Evolutionary conservation across 2,329 filamentous ascomycete species (phyloP).

Genomic region (Paecilomyces niveus): DNA sequence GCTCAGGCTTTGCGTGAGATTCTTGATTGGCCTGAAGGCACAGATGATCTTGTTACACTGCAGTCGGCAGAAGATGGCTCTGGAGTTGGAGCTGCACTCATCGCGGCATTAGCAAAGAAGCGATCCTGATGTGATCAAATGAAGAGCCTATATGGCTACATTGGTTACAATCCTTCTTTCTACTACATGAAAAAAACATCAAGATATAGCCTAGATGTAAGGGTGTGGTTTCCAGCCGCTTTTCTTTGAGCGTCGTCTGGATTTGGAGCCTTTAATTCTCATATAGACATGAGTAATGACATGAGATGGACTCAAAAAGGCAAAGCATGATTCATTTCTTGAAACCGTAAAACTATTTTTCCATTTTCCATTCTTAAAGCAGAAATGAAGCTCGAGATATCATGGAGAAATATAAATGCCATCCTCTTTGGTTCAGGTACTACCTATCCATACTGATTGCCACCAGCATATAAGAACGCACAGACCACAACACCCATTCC

Average conservation of each 20-base stretch:
- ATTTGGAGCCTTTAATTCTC: too few species aligned
- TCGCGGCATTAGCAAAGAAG: slow-evolving; percentile 8
- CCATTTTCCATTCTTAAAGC: too few species aligned
- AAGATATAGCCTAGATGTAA: not conserved
- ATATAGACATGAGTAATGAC: too few species aligned
- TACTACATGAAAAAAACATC: not conserved
- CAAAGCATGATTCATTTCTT: too few species aligned
- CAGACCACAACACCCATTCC: not conserved
- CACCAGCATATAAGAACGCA: not conserved
- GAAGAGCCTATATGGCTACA: not conserved
- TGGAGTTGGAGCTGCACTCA: slow-evolving; percentile 11
- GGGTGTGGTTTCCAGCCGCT: not conserved
- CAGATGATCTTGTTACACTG: slow-evolving; percentile 4
- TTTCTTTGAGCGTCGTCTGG: not conserved
- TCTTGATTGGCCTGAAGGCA: slow-evolving; percentile 48
- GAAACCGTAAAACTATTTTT: too few species aligned
- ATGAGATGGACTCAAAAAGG: too few species aligned
- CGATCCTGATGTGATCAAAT: not conserved
- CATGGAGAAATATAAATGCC: too few species aligned
- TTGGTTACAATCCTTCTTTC: not conserved
- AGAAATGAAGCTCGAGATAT: too few species aligned
- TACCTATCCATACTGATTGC: not conserved
- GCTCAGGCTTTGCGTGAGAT: slow-evolving; percentile 83
- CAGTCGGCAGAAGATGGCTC: slow-evolving; percentile 10
- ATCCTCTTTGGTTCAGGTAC: too few species aligned